A percentile compares a stretch with the other conserved stretches of the same genome.
Conservation (phyloP, 75 land plant species). For the Cupressus sempervirens region DNA sequence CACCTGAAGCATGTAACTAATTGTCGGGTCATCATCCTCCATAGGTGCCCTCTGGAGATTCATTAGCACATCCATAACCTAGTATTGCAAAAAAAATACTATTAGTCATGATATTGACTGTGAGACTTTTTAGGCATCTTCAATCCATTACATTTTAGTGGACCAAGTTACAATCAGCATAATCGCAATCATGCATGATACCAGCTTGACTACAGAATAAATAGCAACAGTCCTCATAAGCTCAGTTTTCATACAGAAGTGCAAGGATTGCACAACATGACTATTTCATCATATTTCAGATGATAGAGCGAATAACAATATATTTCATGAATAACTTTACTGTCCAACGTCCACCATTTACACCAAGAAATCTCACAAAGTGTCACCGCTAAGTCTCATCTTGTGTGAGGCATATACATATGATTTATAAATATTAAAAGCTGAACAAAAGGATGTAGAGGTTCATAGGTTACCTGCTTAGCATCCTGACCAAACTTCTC, state of each 20-base stretch:
- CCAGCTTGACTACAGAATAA: neutral
- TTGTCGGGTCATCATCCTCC: constrained; percentile 29
- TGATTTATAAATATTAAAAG: neutral
- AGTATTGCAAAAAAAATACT: constrained; percentile 5
- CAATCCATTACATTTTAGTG: neutral
- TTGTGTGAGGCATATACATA: neutral
- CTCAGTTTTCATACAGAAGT: neutral
- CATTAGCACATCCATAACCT: constrained; percentile 36
- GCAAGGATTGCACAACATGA: neutral
- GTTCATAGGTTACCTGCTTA: constrained; percentile 9
- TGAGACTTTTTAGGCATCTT: neutral
- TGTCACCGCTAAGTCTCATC: neutral
- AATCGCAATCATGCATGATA: neutral
- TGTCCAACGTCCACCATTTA: neutral
- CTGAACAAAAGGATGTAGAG: neutral
- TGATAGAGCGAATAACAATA: neutral
- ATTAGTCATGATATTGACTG: neutral
- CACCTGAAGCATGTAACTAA: constrained; percentile 36
- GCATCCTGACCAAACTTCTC: constrained; percentile 23
- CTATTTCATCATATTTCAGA: neutral
- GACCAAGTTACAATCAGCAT: neutral
- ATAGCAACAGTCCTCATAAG: neutral
- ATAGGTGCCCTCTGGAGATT: constrained; percentile 26
- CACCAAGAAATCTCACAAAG: neutral
- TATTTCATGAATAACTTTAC: neutral